Conservation (phyloP, 75 land plant species). For the Gnetum montanum region DNA sequence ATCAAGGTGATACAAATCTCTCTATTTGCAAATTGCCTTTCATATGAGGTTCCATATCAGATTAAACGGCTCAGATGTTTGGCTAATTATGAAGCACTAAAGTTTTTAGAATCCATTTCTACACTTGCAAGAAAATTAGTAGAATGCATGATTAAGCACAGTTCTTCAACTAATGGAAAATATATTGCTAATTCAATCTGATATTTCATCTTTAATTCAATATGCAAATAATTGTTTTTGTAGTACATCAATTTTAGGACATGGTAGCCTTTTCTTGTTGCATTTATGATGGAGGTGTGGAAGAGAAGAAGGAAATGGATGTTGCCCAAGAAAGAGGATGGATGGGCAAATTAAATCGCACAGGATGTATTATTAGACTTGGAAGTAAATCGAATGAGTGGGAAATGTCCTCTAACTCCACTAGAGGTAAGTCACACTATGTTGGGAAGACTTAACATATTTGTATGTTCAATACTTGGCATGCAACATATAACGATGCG, state of each 20-base stretch:
- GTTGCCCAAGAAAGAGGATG: slow-evolving; percentile 90
- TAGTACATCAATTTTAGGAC: slow-evolving; percentile 58
- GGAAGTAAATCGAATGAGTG: slow-evolving; percentile 71
- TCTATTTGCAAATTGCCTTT: slow-evolving; percentile 93
- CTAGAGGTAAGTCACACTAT: slow-evolving; percentile 63
- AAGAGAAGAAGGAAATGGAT: slow-evolving; percentile 62
- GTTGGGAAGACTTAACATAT: too few species aligned
- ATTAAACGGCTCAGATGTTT: slow-evolving; percentile 86
- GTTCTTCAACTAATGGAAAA: slow-evolving; percentile 67
- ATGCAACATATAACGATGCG: too few species aligned
- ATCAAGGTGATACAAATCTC: slow-evolving; percentile 86
- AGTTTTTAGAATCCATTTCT: slow-evolving; percentile 70
- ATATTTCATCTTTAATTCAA: too few species aligned
- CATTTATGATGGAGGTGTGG: slow-evolving; percentile 78
- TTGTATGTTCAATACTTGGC: too few species aligned
- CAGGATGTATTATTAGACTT: slow-evolving; percentile 80
- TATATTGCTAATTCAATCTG: slow-evolving; percentile 94
- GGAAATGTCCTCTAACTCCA: slow-evolving; percentile 95
- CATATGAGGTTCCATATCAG: slow-evolving; percentile 68
- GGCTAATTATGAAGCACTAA: slow-evolving; percentile 89
- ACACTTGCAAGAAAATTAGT: slow-evolving; percentile 50
- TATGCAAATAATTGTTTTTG: too few species aligned
- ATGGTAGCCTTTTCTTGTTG: slow-evolving; percentile 99
- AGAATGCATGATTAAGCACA: slow-evolving; percentile 62
- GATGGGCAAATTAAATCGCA: slow-evolving; percentile 90